Percentiles rank a stretch among this genome's conserved stretches.
Conservation (phyloP, 164 flowering plant genomes). For the Malania oleifera region DNA sequence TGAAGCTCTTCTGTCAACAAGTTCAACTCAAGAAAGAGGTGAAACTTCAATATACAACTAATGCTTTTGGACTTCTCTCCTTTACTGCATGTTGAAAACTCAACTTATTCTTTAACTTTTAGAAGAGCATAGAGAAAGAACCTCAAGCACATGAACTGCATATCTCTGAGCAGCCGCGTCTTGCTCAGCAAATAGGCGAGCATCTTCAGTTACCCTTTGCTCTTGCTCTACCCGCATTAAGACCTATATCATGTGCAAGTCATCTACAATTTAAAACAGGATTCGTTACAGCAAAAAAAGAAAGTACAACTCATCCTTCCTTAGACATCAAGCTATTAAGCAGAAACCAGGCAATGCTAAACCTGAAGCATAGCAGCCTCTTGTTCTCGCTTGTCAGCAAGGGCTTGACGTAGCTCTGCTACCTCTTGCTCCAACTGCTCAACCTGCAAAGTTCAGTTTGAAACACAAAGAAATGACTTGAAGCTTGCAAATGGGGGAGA, state of each 20-base stretch:
- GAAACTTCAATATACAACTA: too few relatives aligned
- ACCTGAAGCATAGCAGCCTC: constrained; percentile 51
- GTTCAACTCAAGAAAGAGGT: too few relatives aligned
- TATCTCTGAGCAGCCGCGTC: constrained; percentile 42
- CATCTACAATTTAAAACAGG: constrained; percentile 2
- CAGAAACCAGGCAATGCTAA: neutral
- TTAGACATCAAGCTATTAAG: neutral
- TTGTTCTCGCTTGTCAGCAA: constrained; percentile 42
- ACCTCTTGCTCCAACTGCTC: constrained; percentile 45
- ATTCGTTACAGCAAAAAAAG: neutral
- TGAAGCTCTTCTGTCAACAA: too few relatives aligned
- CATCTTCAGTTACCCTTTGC: constrained; percentile 42
- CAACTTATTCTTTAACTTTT: too few relatives aligned
- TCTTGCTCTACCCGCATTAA: constrained; percentile 46
- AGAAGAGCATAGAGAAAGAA: constrained; percentile 9
- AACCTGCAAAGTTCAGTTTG: constrained; percentile 23
- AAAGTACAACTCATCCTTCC: neutral
- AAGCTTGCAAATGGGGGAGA: neutral
- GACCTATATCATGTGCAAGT: constrained; percentile 21
- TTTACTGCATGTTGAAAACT: too few relatives aligned
- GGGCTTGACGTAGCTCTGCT: constrained; percentile 25
- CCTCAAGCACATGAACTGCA: constrained; percentile 41
- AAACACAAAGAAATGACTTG: neutral
- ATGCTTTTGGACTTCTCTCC: too few relatives aligned
- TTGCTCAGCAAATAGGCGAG: constrained; percentile 41